Evolutionary conservation across 495 filamentous ascomycete genomes (phyloP), one percentile per base, ranked within the genome.

Genomic region (Hyaloscypha bicolor): DNA sequence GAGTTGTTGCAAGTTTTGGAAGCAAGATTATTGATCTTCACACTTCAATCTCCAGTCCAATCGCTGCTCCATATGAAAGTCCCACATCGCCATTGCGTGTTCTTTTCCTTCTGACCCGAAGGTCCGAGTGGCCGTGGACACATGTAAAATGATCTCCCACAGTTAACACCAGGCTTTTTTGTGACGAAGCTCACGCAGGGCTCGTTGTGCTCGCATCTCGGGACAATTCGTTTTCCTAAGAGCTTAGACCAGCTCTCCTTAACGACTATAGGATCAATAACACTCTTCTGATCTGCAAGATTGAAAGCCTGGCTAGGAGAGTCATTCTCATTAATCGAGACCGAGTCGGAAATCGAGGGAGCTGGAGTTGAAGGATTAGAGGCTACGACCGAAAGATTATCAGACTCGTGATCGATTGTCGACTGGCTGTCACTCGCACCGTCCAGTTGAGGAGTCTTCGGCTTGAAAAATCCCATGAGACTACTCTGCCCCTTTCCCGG

Each of bases 241-340:
- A 99, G 81, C 74, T 90, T 93, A 2, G 84, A 83, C 95, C 95
- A 97, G 30, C 91, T 90, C 71, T 93, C 89, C 73, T 93, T 96
- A 62, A 86, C 84, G 59, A 82, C 83, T 48, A 93, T 86, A 3
- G 90, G 89, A 74, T 94, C 91, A 51, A 89, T 81, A 14, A 91
- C 73, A 22, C 60, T 73, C 9, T 80, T 78, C 42, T 70, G 67
- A 29, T 69, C 67, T 16, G 55, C 60, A 29, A 45, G 48, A 53
- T 72, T 42, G 52, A 74, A 70, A 9, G 48, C 9, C 32, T 63
- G 70, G 9, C 32, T 63, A 39, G 63, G 55, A 19, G 69, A 64
- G 9, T 35, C 35, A n/a, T 48, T 33, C 32, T 42, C 64, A 3
- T 37, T 30, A 29, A 37, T 32, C 12, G 59, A n/a, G 1, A 25